These are phyloP conservation scores for Aspergillus neotritici DNA, from an alignment of 2,329 filamentous ascomycete genomes.

Conservation along the genomic window DNA sequence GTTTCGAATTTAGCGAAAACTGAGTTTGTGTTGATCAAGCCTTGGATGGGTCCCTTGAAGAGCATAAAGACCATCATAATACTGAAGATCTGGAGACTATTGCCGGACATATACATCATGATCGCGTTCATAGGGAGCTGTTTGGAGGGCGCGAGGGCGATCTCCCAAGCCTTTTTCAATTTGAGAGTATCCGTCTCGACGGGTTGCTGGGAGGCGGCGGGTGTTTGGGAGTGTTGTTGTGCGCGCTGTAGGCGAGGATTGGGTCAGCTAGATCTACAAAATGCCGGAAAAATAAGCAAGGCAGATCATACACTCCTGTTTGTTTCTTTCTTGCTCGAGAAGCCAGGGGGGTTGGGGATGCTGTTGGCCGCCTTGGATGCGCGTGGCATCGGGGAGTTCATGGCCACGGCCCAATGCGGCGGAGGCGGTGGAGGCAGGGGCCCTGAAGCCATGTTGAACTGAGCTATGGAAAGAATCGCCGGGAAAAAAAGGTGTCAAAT, in stretches of 20 bases:
- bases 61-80: constrained; percentile 99
- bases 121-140: constrained; percentile 95
- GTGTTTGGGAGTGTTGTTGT: constrained; percentile 21
- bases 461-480: too few species aligned
- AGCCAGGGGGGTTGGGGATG: constrained; percentile 84
- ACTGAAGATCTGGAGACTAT: constrained; percentile 95
- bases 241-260: constrained; percentile 24
- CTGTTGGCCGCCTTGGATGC: constrained; percentile 54
- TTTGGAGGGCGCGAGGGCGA: constrained; percentile 89
- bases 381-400: constrained; percentile 65
- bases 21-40: constrained; percentile 72
- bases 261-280: background rate
- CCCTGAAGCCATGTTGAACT: constrained; percentile 15
- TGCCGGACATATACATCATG: constrained; percentile 99
- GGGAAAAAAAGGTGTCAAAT: too few species aligned
- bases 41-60: constrained; percentile 92
- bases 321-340: constrained; percentile 49
- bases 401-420: constrained; percentile 77
- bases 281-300: background rate
- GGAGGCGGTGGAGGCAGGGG: constrained; percentile 41
- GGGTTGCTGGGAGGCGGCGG: constrained; percentile 36
- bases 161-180: constrained; percentile 98
- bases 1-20: constrained; percentile 91
- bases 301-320: constrained; percentile 34
- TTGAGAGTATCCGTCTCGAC: constrained; percentile 94